A percentile compares a stretch with the other conserved stretches of the same genome.
Conservation (phyloP, 257 asterid genomes). For the Nicotiana attenuata region DNA sequence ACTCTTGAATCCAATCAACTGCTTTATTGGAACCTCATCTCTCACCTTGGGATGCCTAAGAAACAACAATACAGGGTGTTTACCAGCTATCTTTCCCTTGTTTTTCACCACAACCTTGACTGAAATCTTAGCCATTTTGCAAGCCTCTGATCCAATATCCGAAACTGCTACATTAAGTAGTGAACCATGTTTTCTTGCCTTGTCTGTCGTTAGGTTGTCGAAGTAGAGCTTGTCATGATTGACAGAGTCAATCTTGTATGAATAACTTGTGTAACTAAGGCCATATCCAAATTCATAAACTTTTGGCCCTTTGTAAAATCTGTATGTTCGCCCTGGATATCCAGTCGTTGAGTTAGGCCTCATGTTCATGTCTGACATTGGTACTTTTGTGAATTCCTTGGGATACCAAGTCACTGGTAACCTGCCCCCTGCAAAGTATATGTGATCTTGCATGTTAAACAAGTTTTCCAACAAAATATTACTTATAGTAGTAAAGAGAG, state of each 20-base stretch:
- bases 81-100: constrained; percentile 38
- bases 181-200: background rate
- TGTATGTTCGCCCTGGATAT: constrained; percentile 72
- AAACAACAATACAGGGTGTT: constrained; percentile 47
- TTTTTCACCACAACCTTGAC: constrained; percentile 37
- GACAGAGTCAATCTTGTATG: constrained; percentile 37
- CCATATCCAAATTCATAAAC: constrained; percentile 66
- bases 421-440: constrained; percentile 44
- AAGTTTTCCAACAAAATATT: background rate
- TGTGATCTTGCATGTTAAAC: background rate
- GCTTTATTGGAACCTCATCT: constrained; percentile 32
- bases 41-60: constrained; percentile 15
- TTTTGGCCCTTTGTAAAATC: constrained; percentile 55
- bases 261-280: constrained; percentile 55
- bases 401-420: constrained; percentile 80
- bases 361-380: constrained; percentile 85
- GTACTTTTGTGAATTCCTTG: constrained; percentile 39
- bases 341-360: constrained; percentile 49
- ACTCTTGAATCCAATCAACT: constrained; percentile 46
- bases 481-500: background rate
- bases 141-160: constrained; percentile 22
- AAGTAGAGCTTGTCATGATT: constrained; percentile 24
- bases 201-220: background rate
- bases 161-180: constrained; percentile 23
- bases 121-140: constrained; percentile 30